Conservation (phyloP, 1,139 yeast genomes). For the Hansenula lynferdii region DNA sequence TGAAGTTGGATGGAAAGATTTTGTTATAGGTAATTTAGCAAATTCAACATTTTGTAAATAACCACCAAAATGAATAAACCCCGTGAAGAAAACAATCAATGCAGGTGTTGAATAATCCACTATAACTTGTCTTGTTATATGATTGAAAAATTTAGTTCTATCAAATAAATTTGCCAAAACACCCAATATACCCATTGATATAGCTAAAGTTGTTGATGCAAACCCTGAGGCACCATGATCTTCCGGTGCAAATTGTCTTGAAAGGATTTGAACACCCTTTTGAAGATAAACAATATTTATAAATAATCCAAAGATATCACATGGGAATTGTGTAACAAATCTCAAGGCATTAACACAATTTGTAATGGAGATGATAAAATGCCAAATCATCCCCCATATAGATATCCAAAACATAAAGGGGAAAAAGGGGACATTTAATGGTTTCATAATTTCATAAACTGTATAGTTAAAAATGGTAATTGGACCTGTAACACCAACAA, state of each 20-base stretch:
- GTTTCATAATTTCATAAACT: constrained; percentile 72
- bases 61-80: constrained; percentile 88
- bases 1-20: constrained; percentile 74
- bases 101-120: constrained; percentile 85
- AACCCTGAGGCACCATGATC: constrained; percentile 57
- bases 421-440: constrained; percentile 46
- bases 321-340: constrained; percentile 76
- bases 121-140: constrained; percentile 59
- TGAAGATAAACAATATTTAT: constrained; percentile 87
- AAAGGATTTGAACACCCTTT: constrained; percentile 81
- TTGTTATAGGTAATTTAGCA: constrained; percentile 63
- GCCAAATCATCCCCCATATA: constrained; percentile 86
- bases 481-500: constrained; percentile 98
- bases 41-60: constrained; percentile 48
- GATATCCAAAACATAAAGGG: constrained; percentile 97
- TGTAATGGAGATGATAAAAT: constrained; percentile 62
- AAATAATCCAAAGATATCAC: constrained; percentile 92
- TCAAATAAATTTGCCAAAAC: constrained; percentile 56
- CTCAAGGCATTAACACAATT: constrained; percentile 68
- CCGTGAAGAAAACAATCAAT: constrained; percentile 84
- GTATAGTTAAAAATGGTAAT: constrained; percentile 89
- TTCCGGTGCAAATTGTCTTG: constrained; percentile 55
- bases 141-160: constrained; percentile 55
- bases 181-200: constrained; percentile 74
- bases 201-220: constrained; percentile 68